Evolutionary conservation across 78 protist genomes (phyloP).

Genomic region (Speleostelium caveatum): DNA sequence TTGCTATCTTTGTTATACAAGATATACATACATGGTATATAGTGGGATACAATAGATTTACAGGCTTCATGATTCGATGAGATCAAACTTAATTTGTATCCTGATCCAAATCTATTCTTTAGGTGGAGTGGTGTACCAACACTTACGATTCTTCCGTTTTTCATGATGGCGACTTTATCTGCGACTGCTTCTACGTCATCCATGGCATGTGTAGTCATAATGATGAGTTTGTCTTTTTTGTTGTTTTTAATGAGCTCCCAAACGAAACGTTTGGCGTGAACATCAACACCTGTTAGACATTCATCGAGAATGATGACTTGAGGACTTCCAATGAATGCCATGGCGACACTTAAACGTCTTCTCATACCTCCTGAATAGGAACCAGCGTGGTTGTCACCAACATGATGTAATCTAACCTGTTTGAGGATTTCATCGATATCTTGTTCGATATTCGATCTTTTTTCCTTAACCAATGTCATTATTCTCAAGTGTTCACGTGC

Average conservation of each 20-base stretch:
- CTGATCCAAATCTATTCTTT: neutral
- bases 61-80: neutral
- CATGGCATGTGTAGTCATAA: slow-evolving; percentile 82
- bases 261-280: slow-evolving; percentile 45
- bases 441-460: slow-evolving; percentile 1
- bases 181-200: neutral
- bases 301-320: slow-evolving; percentile 72
- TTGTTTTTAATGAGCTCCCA: slow-evolving; percentile 70
- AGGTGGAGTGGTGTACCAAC: neutral
- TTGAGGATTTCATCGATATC: slow-evolving; percentile 14
- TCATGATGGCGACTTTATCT: neutral
- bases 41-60: neutral
- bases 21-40: too few species aligned
- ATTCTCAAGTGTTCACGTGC: slow-evolving; percentile 81
- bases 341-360: slow-evolving; percentile 61
- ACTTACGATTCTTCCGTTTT: neutral
- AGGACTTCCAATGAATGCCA: slow-evolving; percentile 83
- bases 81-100: neutral
- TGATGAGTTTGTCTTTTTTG: slow-evolving; percentile 11
- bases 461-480: slow-evolving; percentile 31
- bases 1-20: too few species aligned
- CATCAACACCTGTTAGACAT: slow-evolving; percentile 82
- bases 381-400: slow-evolving; percentile 17
- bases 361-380: slow-evolving; percentile 50
- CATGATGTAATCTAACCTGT: neutral